Base-by-base conservation (phyloP, 768 basidiomycete genomes). In the Leccinum boreale region DNA sequence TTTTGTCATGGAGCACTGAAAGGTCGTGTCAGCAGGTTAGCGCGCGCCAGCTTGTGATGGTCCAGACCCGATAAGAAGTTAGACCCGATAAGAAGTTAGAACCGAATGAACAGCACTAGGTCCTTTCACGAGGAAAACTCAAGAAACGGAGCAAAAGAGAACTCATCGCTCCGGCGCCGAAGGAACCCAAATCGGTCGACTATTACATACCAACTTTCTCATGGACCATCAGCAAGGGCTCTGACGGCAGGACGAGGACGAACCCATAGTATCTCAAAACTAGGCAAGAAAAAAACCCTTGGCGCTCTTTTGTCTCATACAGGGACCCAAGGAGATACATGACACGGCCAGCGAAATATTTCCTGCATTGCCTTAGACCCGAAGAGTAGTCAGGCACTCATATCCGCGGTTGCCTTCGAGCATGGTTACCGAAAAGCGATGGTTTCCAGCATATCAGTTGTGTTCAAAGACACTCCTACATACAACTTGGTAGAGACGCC, bases 1-100 rank as follows among this genome's bases (percentile, higher is more conserved):
- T 46, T 49, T 59, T 65, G 62, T 64, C 62, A 67, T 57, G 62
- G 14, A 46, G 28, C 33, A 28, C 23, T 17, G 24, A 33, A 17
- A 31, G 5, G 19, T 24, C 19, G 21, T 23, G 14, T n/a, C 21
- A 23, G 12, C 45, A 46, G 8, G n/a, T 21, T 9, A 21, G 42
- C 12, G 24, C 12, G 24, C 29, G 50, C 23, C 50, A 50, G 11
- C 50, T 19, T 52, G 47, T 24, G 53, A 61, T 23, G 31, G 24
- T 55, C 31, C 26, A 47, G 64, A 21, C 2, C 24, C 3, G 36
- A 54, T 54, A 46, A 48, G 35, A 49, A 10, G 36, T 36, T 8
- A 50, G 63, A 21, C 1, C 23, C 3, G 36, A 54, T 53, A 45
- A 49, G 36, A 50, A 11, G 39, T 44, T 11, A 44, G 42, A 35